phyloP scores from a whole-genome alignment of 2,329 filamentous ascomycete species.

The Ceratocystis destructans region DNA sequence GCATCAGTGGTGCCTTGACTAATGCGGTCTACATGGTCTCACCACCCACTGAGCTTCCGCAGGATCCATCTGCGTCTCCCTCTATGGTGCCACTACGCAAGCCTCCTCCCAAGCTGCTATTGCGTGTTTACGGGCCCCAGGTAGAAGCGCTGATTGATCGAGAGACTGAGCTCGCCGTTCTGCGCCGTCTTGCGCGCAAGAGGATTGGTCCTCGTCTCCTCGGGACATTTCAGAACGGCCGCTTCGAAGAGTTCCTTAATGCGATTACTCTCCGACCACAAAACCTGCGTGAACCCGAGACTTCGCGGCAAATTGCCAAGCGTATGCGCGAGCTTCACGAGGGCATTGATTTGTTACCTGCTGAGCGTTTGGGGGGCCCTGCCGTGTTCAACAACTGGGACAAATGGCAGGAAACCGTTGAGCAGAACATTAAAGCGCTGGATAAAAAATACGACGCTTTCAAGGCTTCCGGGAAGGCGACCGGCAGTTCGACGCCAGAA shows the following conservation, averaged over 20 bases:
- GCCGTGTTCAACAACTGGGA: conserved; percentile 91
- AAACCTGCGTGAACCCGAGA: conserved; percentile 68
- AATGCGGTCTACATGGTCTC: conserved; percentile 94
- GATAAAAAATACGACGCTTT: conserved; percentile 44
- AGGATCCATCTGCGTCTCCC: conserved; percentile 24
- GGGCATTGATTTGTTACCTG: conserved; percentile 70
- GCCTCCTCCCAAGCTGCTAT: conserved; percentile 54
- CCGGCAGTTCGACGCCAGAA: conserved; percentile 25
- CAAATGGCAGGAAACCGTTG: conserved; percentile 62
- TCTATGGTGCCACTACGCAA: conserved; percentile 29
- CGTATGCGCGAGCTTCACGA: conserved; percentile 94
- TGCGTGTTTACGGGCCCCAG: conserved; percentile 88
- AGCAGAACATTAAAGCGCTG: conserved; percentile 42
- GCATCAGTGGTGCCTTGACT: conserved; percentile 80
- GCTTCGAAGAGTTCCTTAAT: conserved; percentile 90
- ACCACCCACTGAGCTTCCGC: conserved; percentile 43
- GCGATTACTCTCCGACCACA: conserved; percentile 63
- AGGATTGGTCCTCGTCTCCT: conserved; percentile 84
- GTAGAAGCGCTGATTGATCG: conserved; percentile 93
- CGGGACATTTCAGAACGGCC: conserved; percentile 85
- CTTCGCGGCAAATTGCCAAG: conserved; percentile 86
- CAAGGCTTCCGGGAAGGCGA: conserved; percentile 21
- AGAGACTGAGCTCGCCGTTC: conserved; percentile 74
- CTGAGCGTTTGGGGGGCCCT: conserved; percentile 65
- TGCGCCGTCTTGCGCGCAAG: conserved; percentile 75